Evolutionary conservation across 805 yeast species (phyloP).

Genomic region (Candida hungchunana): DNA sequence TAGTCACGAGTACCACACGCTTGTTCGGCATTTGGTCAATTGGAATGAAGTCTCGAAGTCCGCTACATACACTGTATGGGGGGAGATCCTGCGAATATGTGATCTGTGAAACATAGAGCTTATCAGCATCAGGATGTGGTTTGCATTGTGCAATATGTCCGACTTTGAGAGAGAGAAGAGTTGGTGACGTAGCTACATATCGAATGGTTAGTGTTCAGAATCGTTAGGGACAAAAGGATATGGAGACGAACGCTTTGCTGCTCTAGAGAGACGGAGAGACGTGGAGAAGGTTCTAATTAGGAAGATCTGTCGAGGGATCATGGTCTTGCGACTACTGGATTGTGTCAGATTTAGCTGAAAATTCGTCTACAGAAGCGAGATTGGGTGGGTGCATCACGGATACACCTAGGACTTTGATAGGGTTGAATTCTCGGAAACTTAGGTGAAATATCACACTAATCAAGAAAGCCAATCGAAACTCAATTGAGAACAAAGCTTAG

Average conservation of each 20-base stretch:
- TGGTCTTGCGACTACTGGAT: too few relatives aligned
- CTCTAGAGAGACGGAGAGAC: conserved; percentile 2
- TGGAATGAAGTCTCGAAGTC: conserved; percentile 45
- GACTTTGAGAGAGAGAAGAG: conserved; percentile 34
- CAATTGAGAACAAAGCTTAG: too few relatives aligned
- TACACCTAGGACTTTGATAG: too few relatives aligned
- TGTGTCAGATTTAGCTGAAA: too few relatives aligned
- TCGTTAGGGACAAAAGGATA: not conserved
- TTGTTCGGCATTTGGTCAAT: conserved; percentile 33
- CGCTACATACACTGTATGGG: conserved; percentile 50
- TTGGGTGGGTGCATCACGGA: too few relatives aligned
- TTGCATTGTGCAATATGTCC: conserved; percentile 45
- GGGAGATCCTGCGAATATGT: not conserved
- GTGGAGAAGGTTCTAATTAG: too few relatives aligned
- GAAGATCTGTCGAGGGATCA: too few relatives aligned
- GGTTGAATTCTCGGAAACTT: too few relatives aligned
- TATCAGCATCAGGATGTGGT: conserved; percentile 55
- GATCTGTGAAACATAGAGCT: conserved; percentile 52
- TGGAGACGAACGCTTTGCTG: conserved; percentile 7
- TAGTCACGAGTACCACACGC: conserved; percentile 49
- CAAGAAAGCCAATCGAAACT: too few relatives aligned
- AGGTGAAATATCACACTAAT: too few relatives aligned
- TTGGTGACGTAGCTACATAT: conserved; percentile 16
- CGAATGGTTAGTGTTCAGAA: not conserved
- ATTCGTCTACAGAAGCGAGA: too few relatives aligned